These are phyloP conservation scores for Diplodia seriata DNA, from an alignment of 2,329 filamentous ascomycete species.

Conservation along the genomic window DNA sequence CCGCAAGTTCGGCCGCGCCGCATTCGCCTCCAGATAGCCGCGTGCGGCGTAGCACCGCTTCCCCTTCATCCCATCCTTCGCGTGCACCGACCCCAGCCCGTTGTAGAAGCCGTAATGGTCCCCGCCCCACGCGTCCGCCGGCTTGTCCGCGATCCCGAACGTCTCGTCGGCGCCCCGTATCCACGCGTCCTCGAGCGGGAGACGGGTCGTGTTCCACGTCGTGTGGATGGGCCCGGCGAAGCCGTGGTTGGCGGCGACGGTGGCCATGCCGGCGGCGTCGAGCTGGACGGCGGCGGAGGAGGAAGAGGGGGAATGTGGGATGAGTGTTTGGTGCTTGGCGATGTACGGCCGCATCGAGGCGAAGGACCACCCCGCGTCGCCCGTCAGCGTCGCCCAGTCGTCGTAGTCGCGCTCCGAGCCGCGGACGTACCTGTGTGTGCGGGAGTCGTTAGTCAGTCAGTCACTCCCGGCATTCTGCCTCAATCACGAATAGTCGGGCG, in stretches of 20 bases:
- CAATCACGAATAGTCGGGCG: too few relatives aligned
- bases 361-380: constrained; percentile 52
- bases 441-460: constrained; percentile 33
- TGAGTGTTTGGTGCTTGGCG: constrained; percentile 49
- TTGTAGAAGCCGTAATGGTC: constrained; percentile 48
- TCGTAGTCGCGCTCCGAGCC: constrained; percentile 33
- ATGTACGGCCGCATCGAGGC: constrained; percentile 56
- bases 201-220: constrained; percentile 45
- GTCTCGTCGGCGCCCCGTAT: constrained; percentile 40
- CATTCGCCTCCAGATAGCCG: constrained; percentile 36
- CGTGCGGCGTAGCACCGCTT: constrained; percentile 47
- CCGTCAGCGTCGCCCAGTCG: constrained; percentile 33
- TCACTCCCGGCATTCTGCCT: too few relatives aligned
- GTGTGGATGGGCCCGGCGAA: constrained; percentile 45
- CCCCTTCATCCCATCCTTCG: constrained; percentile 42
- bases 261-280: constrained; percentile 41
- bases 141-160: constrained; percentile 41
- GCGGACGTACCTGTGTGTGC: constrained; percentile 46
- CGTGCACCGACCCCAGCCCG: constrained; percentile 40
- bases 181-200: constrained; percentile 37
- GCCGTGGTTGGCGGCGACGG: constrained; percentile 46
- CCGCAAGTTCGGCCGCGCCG: background rate
- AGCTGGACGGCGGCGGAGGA: constrained; percentile 34
- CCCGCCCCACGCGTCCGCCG: constrained; percentile 46
- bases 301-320: constrained; percentile 40